Conservation (phyloP, 495 filamentous ascomycete genomes). For the Arthonia radiata region DNA sequence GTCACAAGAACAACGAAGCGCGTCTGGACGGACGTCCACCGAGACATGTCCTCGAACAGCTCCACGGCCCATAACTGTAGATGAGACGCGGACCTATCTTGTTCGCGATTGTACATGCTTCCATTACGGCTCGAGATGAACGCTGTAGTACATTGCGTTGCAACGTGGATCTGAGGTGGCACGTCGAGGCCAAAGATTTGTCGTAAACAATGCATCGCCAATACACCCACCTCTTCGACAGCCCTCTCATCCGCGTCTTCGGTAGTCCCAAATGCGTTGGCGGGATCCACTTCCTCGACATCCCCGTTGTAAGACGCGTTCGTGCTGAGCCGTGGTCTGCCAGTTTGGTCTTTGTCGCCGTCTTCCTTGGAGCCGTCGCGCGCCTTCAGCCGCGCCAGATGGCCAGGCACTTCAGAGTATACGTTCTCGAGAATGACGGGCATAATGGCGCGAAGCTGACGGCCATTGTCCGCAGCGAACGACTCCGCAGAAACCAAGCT, state of each 20-base stretch:
- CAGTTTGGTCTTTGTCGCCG: constrained; percentile 28
- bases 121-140: constrained; percentile 39
- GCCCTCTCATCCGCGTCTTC: constrained; percentile 66
- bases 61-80: constrained; percentile 48
- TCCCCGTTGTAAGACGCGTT: constrained; percentile 53
- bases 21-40: constrained; percentile 78
- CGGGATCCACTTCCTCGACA: constrained; percentile 34
- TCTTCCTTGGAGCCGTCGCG: constrained; percentile 39
- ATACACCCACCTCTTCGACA: constrained; percentile 61
- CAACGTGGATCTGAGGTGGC: constrained; percentile 47
- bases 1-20: constrained; percentile 68
- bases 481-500: constrained; percentile 54
- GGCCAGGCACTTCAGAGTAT: constrained; percentile 46
- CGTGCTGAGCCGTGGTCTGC: constrained; percentile 46
- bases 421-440: constrained; percentile 69
- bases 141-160: constrained; percentile 39
- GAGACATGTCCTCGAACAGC: constrained; percentile 47
- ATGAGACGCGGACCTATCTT: constrained; percentile 5
- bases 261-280: constrained; percentile 44
- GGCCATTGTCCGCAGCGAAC: constrained; percentile 43
- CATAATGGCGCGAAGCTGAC: constrained; percentile 47
- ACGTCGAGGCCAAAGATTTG: constrained; percentile 56
- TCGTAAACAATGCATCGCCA: constrained; percentile 61
- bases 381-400: constrained; percentile 34
- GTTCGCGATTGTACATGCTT: constrained; percentile 11